Base-by-base conservation (phyloP, 129 eudicot species). In the Centrapalus pauciflorus region DNA sequence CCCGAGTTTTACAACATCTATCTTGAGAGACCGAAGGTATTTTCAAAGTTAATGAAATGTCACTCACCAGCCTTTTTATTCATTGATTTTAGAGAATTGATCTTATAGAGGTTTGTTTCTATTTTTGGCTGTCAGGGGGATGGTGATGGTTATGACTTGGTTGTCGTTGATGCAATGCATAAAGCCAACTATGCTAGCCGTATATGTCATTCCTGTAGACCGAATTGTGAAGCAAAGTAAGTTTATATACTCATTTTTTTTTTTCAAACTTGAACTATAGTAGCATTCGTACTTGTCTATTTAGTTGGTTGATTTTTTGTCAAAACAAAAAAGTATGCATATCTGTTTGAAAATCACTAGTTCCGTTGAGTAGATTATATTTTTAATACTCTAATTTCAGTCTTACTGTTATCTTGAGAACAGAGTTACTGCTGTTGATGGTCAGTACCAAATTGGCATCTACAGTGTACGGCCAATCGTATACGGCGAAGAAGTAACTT, bases 101-200 rank as follows among this genome's bases (percentile, higher is more conserved):
- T 12, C 65, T 76, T 40, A 72, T 70, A 19, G n/a, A 26, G 55
- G 49, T 57, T 67, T 55, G n/a, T n/a, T 55, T 76, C 26, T 61
- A 60, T 37, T 30, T n/a, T 49, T 73, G 63, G 57, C 21, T 64
- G 8, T 52, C 75, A 93, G 99, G 99, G 99, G 71, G 99, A 93
- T 82, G 99, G 92, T 59, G 99, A 93, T 84, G 99, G 99, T 38
- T 93, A 93, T 78, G 99, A 93, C 80, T 75, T 93, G 72, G 95
- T 93, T 12, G 96, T 93, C 25, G 96, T 93, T 66, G 99, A 93
- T 74, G 99, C 99, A 67, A 93, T 93, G 99, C 99, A 93, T 83
- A 93, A 93, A 72, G 99, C 99, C 45, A 93, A 93, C 69, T 93
- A 88, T 81, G 99, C 99, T 38, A 93, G 99, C 70, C 90, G 99